Base-by-base conservation (phyloP, 441 rosid species). In the Adansonia rubrostipa region DNA sequence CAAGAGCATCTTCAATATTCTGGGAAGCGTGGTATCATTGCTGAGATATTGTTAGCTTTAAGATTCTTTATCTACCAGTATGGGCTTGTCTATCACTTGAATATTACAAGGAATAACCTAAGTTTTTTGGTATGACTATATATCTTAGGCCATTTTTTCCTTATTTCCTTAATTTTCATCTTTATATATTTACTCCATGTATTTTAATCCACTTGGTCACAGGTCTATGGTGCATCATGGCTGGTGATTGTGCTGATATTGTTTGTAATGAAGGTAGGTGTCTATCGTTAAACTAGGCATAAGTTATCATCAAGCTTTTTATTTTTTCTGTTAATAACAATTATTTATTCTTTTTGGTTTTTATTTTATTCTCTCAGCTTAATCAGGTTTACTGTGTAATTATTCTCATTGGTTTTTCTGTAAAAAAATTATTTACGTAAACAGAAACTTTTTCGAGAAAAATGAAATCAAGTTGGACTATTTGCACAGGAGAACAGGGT, bases 221-320 rank as follows among this genome's bases (percentile, higher is more conserved):
- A 97, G 99, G 94, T 97, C 65, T 97, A 97, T 58, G 99, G 99
- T 24, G 62, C 90, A 74, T 97, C 99, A 20, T 97, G 99, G 99
- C 91, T 93, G 78, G 98, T 97, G 83, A 97, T 97, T 76, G 85
- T 97, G 77, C 73, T 95, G 73, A 81, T 97, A 80, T 80, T 97
- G 89, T 93, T 92, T 70, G 96, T 97, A 70, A 95, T 97, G 99
- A 97, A 97, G 99, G 99, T 97, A 42, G 66, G 89, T 81, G 19
- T 4, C 64, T 54, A 14, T 19, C 19, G 10, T 9, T 73, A 56
- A 51, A 6, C 61, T 68, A 15, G 63, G 60, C 57, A 60, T 36
- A 63, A 62, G 54, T 48, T 36, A 9, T 40, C 13, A 53, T 28
- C 24, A 5, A 44, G 63, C 70, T 24, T 73, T 79, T 44, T 63